A percentile compares a stretch with the other conserved stretches of the same genome.
These are phyloP conservation scores for Cucurbita ficifolia DNA, from an alignment of 306 rosid genomes.

Conservation along the genomic window DNA sequence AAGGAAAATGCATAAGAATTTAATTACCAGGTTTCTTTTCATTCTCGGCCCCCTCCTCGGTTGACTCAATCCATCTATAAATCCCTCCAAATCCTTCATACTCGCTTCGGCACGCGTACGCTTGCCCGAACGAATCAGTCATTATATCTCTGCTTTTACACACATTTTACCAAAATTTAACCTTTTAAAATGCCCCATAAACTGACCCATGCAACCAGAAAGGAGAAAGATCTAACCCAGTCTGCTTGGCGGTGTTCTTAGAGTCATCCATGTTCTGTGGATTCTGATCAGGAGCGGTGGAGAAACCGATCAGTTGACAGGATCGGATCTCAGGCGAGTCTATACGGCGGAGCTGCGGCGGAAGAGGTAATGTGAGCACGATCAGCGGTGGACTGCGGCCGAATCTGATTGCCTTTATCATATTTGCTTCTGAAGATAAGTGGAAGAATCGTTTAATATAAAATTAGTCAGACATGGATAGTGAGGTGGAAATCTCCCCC, in stretches of 20 bases:
- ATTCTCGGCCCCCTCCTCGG: conserved; percentile 1
- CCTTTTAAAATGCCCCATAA: too few species aligned
- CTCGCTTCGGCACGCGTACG: conserved; percentile 54
- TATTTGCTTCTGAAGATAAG: neutral
- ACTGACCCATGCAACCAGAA: too few species aligned
- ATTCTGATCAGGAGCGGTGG: neutral
- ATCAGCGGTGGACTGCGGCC: neutral
- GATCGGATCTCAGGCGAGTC: neutral
- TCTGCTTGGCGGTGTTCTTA: neutral
- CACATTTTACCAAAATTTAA: neutral
- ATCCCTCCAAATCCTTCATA: conserved; percentile 89
- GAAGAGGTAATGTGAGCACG: neutral
- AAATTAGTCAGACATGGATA: neutral
- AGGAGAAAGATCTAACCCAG: neutral
- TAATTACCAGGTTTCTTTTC: too few species aligned
- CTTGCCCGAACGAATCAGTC: conserved; percentile 78
- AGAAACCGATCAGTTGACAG: neutral
- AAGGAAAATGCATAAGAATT: too few species aligned
- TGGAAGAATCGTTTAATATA: neutral
- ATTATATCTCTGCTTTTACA: conserved; percentile 42
- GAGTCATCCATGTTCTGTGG: neutral
- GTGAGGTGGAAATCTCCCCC: neutral
- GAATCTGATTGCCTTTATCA: neutral
- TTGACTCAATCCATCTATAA: conserved; percentile 30
- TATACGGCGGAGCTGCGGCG: neutral